Percentiles rank a stretch among this genome's conserved stretches.
phyloP scores from a whole-genome alignment of 2,329 filamentous ascomycete genomes.

The Coniochaeta ligniaria region DNA sequence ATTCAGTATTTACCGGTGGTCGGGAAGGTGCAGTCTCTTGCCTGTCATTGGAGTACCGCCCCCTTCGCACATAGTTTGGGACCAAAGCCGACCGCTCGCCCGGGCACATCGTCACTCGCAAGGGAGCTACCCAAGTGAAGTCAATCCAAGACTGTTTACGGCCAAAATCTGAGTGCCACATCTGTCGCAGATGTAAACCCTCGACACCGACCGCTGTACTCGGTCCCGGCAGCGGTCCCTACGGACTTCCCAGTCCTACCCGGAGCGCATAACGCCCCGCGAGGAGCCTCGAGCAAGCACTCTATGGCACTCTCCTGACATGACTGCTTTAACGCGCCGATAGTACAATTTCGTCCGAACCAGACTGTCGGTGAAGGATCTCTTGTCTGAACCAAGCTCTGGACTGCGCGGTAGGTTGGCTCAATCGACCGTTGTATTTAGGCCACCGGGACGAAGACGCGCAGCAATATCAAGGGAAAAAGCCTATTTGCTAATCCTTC shows the following conservation, averaged over 20 bases:
- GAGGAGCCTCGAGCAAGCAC: not conserved
- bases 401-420: not conserved
- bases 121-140: not conserved
- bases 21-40: not conserved
- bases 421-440: conserved; percentile 1
- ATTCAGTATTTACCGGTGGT: not conserved
- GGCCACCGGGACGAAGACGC: not conserved
- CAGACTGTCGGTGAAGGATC: not conserved
- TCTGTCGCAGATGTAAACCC: not conserved
- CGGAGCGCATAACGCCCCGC: not conserved
- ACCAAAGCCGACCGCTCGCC: not conserved
- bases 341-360: not conserved
- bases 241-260: not conserved
- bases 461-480: not conserved
- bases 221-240: not conserved
- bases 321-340: not conserved
- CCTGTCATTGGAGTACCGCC: not conserved
- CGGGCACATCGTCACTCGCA: not conserved
- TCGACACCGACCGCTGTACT: not conserved
- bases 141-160: not conserved
- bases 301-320: not conserved
- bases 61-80: not conserved
- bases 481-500: not conserved
- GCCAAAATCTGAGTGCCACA: not conserved
- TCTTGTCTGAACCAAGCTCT: not conserved